Conservation (phyloP, 345 rosid species). For the Garcia nutans region DNA sequence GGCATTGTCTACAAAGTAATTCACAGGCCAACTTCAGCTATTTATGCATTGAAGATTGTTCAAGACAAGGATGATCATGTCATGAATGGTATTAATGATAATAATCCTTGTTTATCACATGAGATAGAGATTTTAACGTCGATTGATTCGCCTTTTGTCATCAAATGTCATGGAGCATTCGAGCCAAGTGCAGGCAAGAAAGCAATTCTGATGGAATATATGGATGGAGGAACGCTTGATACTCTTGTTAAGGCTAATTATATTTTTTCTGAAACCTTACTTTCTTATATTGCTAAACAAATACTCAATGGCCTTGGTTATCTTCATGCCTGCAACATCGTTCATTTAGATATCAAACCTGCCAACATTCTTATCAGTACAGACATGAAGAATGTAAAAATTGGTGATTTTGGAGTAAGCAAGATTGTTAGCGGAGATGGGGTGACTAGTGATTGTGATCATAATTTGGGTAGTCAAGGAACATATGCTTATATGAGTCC, state of each 20-base stretch:
- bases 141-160: neutral
- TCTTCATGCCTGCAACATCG: constrained; percentile 20
- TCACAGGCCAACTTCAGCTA: neutral
- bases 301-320: constrained; percentile 16
- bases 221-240: constrained; percentile 21
- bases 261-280: constrained; percentile 12
- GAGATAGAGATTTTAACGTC: neutral
- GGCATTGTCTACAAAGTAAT: constrained; percentile 19
- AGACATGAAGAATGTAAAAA: constrained; percentile 15
- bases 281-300: constrained; percentile 13
- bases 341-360: constrained; percentile 25
- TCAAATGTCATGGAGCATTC: constrained; percentile 7
- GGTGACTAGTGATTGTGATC: neutral
- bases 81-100: neutral
- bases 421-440: neutral
- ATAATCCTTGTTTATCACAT: neutral
- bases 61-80: neutral
- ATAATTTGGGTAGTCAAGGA: neutral
- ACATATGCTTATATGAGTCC: constrained; percentile 25
- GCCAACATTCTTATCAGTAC: constrained; percentile 16
- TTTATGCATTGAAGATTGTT: constrained; percentile 10
- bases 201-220: constrained; percentile 23
- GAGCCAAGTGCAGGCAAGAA: constrained; percentile 4
- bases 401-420: constrained; percentile 25
- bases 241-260: neutral